Base-by-base conservation (phyloP, 164 flowering plant genomes). In the Brasenia schreberi region DNA sequence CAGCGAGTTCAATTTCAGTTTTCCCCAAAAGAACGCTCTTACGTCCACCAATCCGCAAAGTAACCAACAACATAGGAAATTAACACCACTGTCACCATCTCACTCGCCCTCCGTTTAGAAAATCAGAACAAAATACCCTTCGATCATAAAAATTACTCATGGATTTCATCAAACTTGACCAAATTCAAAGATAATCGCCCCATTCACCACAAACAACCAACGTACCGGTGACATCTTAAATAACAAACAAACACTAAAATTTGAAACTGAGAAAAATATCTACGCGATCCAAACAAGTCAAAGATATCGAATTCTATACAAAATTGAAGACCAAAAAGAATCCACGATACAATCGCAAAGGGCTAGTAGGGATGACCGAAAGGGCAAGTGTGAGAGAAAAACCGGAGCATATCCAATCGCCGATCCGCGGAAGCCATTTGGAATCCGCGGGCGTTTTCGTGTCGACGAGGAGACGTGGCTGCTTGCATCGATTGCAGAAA, bases 391-490 rank as follows among this genome's bases (percentile, higher is more conserved):
- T 0, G 23, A 18, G 56, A 64, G 59, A 18, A 49, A 42, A 66
- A 92, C 98, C 96, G 33, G 89, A 67, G 78, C 98, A 92, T 82
- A 92, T 90, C 96, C 96, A 90, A 74, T 89, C 96, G 42, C 98
- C 98, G 43, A 85, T 81, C 9, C 98, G 91, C 27, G 96, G 96
- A 19, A 88, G 87, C 98, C 98, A 92, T 69, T 88, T 92, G 19
- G 98, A 92, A 70, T 87, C 88, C 64, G 90, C 75, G 4, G 98
- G 90, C 19, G 90, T 86, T 67, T 87, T 88, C 73, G 77, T 72
- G 75, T 90, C 96, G 66, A 90, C 96, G 62, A 92, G 87, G 61
- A 92, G 85, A 17, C 98, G 89, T 42, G 98, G 91, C 77, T 92
- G 95, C 69, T 90, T 92, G 78, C 98, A 92, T 61, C 96, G 71